A percentile compares a stretch with the other conserved stretches of the same genome.
Conservation (phyloP, 1,284 basidiomycete genomes). For the Moesziomyces parantarcticus region DNA sequence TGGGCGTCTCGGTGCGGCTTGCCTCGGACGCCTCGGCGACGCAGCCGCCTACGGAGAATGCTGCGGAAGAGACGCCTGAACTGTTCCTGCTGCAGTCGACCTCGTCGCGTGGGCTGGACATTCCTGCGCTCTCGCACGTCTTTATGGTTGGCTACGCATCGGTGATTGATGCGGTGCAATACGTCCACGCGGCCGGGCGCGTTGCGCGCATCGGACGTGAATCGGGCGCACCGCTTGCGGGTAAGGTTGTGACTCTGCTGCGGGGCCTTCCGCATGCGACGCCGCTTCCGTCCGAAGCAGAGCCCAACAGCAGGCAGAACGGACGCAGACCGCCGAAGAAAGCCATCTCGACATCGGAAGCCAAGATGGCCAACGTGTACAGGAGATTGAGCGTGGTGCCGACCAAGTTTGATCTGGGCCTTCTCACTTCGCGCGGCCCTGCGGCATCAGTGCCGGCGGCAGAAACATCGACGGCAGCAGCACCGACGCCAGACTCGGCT, state of each 20-base stretch:
- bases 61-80: constrained; percentile 13
- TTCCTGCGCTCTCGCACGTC: constrained; percentile 61
- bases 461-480: too few relatives aligned
- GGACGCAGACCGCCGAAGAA: background rate
- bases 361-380: constrained; percentile 58
- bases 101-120: constrained; percentile 62
- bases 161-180: constrained; percentile 60
- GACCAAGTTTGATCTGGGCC: constrained; percentile 36
- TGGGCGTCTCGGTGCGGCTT: constrained; percentile 56
- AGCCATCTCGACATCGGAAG: constrained; percentile 45
- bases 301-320: constrained; percentile 1
- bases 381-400: constrained; percentile 52
- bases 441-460: background rate
- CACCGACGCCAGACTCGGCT: too few relatives aligned
- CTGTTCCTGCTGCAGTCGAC: constrained; percentile 59
- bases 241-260: constrained; percentile 61
- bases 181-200: constrained; percentile 64
- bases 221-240: constrained; percentile 15
- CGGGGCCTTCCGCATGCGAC: constrained; percentile 46
- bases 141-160: constrained; percentile 60
- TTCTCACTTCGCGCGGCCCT: constrained; percentile 17
- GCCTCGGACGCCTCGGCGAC: constrained; percentile 8
- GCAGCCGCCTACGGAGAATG: background rate
- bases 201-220: constrained; percentile 56
- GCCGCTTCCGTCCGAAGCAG: constrained; percentile 11